These are phyloP conservation scores for Grifola frondosa DNA, from an alignment of 1,284 basidiomycete genomes.

Conservation along the genomic window DNA sequence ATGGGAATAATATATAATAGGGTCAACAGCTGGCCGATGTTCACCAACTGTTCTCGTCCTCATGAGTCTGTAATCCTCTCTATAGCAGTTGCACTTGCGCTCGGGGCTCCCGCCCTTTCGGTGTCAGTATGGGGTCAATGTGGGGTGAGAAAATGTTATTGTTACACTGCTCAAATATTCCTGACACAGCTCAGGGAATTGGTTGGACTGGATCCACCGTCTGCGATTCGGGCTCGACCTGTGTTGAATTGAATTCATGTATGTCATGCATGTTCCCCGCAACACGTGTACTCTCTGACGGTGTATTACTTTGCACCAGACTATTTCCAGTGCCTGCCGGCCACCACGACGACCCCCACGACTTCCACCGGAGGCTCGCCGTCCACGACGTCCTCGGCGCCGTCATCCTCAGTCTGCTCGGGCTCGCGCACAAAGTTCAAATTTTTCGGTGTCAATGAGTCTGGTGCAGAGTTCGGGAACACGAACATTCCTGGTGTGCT, in stretches of 20 bases:
- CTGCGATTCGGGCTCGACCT: conserved; percentile 29
- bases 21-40: no score
- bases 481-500: conserved; percentile 46
- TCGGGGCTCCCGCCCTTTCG: conserved; percentile 27
- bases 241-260: conserved; percentile 28
- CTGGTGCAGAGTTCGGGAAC: conserved; percentile 58
- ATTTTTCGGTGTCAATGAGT: conserved; percentile 63
- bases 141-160: conserved; percentile 24
- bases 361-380: conserved; percentile 8
- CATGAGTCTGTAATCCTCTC: conserved; percentile 26
- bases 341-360: conserved; percentile 14
- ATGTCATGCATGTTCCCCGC: conserved; percentile 1
- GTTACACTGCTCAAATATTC: background rate
- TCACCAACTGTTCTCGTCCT: no score
- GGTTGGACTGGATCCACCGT: conserved; percentile 28
- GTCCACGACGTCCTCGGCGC: conserved; percentile 11
- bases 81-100: conserved; percentile 26
- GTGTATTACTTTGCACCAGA: conserved; percentile 13
- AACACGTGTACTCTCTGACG: background rate
- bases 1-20: no score
- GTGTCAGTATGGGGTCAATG: conserved; percentile 33
- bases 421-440: conserved; percentile 54
- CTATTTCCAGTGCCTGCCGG: conserved; percentile 31
- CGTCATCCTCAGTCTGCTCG: conserved; percentile 31
- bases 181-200: conserved; percentile 23